Base-by-base conservation (phyloP, 306 rosid genomes). In the Cotoneaster glaucophyllus region DNA sequence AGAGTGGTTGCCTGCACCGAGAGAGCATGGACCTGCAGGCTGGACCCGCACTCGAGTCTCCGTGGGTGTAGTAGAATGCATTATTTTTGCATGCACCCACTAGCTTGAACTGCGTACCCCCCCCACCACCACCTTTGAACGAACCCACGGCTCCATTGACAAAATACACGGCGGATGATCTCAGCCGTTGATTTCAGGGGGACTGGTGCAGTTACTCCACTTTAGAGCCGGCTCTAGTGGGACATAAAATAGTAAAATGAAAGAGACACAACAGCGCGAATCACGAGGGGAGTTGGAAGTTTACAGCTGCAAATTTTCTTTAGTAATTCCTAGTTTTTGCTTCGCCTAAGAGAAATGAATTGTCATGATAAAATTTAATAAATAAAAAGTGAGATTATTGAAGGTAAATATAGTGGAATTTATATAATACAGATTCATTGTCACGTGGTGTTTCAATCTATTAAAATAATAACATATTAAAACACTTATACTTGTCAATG, bases 31-130 rank as follows among this genome's bases (percentile, higher is more conserved):
- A 73, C 77, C 69, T 58, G 68, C 56, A 22, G 14, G 37, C 52
- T 75, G 74, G 64, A 66, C 80, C 78, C 74, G 81, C 72, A 74
- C 41, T 66, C 26, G 68, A 57, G 78, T 83, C 91, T 82, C 97
- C 89, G 90, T 85, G 97, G 95, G 90, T 71, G 81, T 62, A 6
- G 81, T 62, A 6, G 15, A 28, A 26, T 28, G 66, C 66, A 62
- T 13, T 11, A 10, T 15, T 15, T 11, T 62, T 78, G 89, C 88
- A 50, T 86, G 90, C 88, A 90, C 87, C 91, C 70, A 82, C 22
- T 79, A 32, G 76, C 82, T 89, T 69, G 82, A 79, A 26, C 75
- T 65, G 71, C 76, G 91, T 25, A 86, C 77, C 43, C 7, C 22
- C 25, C 77, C 43, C 7, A 18, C 25, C 54, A 50, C 18, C 4